phyloP scores from a whole-genome alignment of 371 early-diverging fungal genomes.

The Funneliformis caledonium region DNA sequence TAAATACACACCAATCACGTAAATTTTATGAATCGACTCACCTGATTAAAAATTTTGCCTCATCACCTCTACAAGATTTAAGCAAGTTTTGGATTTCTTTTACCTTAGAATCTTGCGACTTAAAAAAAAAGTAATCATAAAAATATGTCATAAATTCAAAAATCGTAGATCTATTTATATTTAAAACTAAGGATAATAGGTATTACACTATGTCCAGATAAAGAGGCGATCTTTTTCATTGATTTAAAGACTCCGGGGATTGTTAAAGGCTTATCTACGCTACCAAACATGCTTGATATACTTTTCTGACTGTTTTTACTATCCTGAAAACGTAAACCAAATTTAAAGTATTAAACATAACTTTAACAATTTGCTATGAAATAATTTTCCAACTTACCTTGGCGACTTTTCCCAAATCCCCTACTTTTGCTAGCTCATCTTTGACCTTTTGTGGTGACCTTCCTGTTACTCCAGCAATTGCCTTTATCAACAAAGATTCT shows the following conservation, averaged over 20 bases:
- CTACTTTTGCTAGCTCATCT: conserved; percentile 72
- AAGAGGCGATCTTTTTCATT: conserved; percentile 85
- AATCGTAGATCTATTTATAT: background rate
- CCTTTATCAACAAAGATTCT: conserved; percentile 92
- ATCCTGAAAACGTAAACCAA: conserved; percentile 48
- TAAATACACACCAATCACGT: background rate
- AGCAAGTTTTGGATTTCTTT: conserved; percentile 85
- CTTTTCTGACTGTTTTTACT: conserved; percentile 72
- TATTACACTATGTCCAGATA: conserved; percentile 77
- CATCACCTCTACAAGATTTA: conserved; percentile 79
- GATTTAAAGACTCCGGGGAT: conserved; percentile 85
- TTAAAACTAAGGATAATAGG: background rate
- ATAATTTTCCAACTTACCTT: conserved; percentile 53
- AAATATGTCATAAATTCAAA: background rate
- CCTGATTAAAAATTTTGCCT: conserved; percentile 94
- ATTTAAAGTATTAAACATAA: background rate
- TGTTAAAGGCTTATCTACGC: conserved; percentile 68
- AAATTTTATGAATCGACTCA: conserved; percentile 38
- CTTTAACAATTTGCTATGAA: background rate
- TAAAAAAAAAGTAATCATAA: conserved; percentile 1
- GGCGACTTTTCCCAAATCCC: conserved; percentile 95
- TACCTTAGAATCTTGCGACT: conserved; percentile 83
- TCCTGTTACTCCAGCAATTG: conserved; percentile 90
- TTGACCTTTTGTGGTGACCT: conserved; percentile 78
- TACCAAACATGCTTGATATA: background rate